Conservation (phyloP, 2,329 filamentous ascomycete genomes). For the Sporothrix brunneoviolacea region DNA sequence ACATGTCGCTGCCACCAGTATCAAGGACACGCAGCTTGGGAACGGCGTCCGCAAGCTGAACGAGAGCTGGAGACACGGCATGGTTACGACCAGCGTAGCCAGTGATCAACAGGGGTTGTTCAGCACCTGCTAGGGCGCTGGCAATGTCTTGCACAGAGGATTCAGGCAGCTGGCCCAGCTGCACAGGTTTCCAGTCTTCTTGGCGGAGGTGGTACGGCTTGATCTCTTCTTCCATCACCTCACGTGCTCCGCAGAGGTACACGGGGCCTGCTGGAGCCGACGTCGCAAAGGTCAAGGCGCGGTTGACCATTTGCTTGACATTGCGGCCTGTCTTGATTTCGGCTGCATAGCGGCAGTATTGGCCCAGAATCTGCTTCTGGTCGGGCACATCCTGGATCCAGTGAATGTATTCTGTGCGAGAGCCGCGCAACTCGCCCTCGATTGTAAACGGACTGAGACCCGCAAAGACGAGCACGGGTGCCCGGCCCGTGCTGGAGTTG, state of each 20-base stretch:
- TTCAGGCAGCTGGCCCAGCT: conserved; percentile 52
- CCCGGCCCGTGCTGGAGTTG: conserved; percentile 62
- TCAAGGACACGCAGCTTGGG: conserved; percentile 67
- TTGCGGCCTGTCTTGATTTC: conserved; percentile 82
- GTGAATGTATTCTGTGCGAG: conserved; percentile 37
- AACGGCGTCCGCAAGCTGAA: conserved; percentile 60
- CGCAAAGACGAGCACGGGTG: conserved; percentile 49
- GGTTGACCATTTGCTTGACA: conserved; percentile 83
- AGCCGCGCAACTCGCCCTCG: conserved; percentile 36
- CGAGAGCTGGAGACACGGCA: conserved; percentile 51
- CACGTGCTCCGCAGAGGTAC: conserved; percentile 70
- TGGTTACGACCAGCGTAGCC: conserved; percentile 68
- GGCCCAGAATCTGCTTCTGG: conserved; percentile 51
- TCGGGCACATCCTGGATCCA: conserved; percentile 32
- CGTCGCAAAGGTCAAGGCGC: conserved; percentile 73
- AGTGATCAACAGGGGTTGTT: conserved; percentile 62
- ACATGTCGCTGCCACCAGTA: conserved; percentile 74
- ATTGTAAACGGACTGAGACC: conserved; percentile 37
- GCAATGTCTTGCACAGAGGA: conserved; percentile 53
- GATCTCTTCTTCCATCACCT: conserved; percentile 82
- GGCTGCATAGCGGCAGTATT: conserved; percentile 78
- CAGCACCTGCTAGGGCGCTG: conserved; percentile 54
- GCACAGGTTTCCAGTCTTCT: conserved; percentile 62
- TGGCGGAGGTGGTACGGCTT: conserved; percentile 64
- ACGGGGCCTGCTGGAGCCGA: conserved; percentile 73